Conservation (phyloP, 2,329 filamentous ascomycete species). For the Penicillium sumatraense region DNA sequence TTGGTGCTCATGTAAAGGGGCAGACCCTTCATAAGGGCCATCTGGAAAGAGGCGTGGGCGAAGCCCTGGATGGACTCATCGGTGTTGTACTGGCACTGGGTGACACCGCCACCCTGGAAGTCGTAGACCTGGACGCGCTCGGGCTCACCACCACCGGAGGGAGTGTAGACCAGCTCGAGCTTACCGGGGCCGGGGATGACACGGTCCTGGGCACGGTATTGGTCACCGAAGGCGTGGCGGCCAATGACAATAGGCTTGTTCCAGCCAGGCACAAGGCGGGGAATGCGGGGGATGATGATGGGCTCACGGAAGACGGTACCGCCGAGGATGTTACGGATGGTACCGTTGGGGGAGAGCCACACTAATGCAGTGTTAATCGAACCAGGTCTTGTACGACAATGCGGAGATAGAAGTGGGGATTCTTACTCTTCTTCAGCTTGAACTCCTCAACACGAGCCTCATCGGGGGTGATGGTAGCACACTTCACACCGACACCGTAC, state of each 20-base stretch:
- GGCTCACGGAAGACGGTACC: constrained; percentile 99
- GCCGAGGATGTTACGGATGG: constrained; percentile 71
- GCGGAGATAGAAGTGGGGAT: not conserved
- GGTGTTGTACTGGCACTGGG: constrained; percentile 98
- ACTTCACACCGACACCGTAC: constrained; percentile 98
- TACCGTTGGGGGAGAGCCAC: constrained; percentile 99
- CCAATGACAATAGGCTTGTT: constrained; percentile 99
- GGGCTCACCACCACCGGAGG: constrained; percentile 74
- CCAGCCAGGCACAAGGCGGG: constrained; percentile 94
- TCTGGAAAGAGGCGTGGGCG: constrained; percentile 95
- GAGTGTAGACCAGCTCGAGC: constrained; percentile 93
- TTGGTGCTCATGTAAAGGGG: constrained; percentile 99
- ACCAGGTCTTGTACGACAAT: not conserved
- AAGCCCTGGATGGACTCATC: constrained; percentile 94
- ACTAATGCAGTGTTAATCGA: constrained; percentile 55
- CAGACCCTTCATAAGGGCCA: constrained; percentile 81
- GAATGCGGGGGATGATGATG: constrained; percentile 92
- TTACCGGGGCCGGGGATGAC: constrained; percentile 84
- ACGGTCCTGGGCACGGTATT: constrained; percentile 94
- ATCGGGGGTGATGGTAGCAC: constrained; percentile 97
- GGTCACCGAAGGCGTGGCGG: constrained; percentile 96
- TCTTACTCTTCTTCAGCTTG: constrained; percentile 93
- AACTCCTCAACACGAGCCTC: constrained; percentile 97
- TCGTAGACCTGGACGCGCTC: constrained; percentile 88
- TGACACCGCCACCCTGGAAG: constrained; percentile 83